Evolutionary conservation across 176 grass and related monocot species (phyloP).

Genomic region (Lolium rigidum): DNA sequence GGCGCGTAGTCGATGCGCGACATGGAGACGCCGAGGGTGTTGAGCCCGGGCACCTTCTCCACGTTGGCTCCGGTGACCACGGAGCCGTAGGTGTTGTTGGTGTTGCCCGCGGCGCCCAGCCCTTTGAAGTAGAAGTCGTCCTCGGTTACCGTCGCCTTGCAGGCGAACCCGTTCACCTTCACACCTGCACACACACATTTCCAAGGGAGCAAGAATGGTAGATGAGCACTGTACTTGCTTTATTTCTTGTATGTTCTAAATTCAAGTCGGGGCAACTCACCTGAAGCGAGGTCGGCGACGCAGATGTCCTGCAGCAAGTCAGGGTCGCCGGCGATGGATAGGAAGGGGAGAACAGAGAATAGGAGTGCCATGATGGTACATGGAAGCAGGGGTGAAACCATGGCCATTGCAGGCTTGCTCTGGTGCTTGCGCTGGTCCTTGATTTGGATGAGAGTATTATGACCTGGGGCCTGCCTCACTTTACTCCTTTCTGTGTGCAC

Average conservation of each 20-base stretch:
- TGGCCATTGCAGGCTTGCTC: conserved; percentile 20
- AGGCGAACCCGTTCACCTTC: conserved; percentile 49
- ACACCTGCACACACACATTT: conserved; percentile 5
- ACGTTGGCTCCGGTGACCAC: conserved; percentile 46
- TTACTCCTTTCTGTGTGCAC: conserved; percentile 20
- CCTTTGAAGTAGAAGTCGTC: conserved; percentile 47
- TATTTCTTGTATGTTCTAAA: background rate
- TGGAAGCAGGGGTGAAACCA: background rate
- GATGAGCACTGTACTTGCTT: background rate
- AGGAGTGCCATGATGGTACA: conserved; percentile 8
- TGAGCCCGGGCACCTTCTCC: conserved; percentile 43
- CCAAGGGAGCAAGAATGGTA: background rate
- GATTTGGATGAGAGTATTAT: conserved; percentile 28
- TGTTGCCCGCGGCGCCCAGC: conserved; percentile 33
- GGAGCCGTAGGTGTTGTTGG: conserved; percentile 25
- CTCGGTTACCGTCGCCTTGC: conserved; percentile 27
- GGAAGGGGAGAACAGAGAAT: background rate
- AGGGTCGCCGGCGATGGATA: conserved; percentile 36
- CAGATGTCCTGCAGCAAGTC: conserved; percentile 61
- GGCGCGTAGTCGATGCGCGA: conserved; percentile 53
- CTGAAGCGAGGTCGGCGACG: conserved; percentile 49
- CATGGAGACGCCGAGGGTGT: conserved; percentile 51
- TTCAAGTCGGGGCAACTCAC: background rate
- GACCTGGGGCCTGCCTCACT: conserved; percentile 35
- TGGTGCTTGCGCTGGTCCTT: background rate